These are phyloP conservation scores for Nothomitra cinnamomea DNA, from an alignment of 2,329 filamentous ascomycete genomes.

Conservation along the genomic window DNA sequence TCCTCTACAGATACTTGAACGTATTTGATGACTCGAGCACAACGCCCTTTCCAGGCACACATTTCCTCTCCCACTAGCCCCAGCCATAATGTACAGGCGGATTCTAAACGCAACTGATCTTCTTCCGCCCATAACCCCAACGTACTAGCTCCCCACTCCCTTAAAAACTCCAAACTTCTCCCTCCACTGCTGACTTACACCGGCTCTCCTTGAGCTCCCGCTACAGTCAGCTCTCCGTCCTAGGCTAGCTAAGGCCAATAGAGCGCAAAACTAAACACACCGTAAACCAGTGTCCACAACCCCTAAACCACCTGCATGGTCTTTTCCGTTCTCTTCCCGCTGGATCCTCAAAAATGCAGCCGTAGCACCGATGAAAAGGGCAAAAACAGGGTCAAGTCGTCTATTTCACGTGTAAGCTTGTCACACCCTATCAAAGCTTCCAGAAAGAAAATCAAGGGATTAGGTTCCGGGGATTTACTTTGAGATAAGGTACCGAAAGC, in stretches of 20 bases:
- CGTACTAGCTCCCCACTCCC: background rate
- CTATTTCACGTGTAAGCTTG: background rate
- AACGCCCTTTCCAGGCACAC: background rate
- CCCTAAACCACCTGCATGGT: background rate
- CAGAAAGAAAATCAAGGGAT: too few relatives aligned
- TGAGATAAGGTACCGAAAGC: too few relatives aligned
- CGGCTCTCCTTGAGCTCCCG: background rate
- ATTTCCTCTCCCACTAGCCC: background rate
- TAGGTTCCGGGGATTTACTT: too few relatives aligned
- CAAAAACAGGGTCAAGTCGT: constrained; percentile 7
- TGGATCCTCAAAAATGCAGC: constrained; percentile 6
- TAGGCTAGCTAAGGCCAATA: too few relatives aligned
- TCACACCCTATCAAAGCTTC: too few relatives aligned
- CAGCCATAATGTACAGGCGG: background rate
- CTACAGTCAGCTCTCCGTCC: background rate
- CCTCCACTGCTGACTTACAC: background rate
- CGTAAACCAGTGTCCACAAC: background rate
- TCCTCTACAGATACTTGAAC: too few relatives aligned
- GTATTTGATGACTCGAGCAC: too few relatives aligned
- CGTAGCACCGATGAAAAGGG: constrained; percentile 6
- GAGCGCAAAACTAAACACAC: background rate
- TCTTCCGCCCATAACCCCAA: background rate
- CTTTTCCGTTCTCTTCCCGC: constrained; percentile 6
- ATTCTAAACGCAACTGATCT: background rate
- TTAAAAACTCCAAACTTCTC: background rate